Evolutionary conservation across 2,329 filamentous ascomycete genomes (phyloP), one percentile per base, ranked within the genome.

Genomic region (Leptographium flavum): DNA sequence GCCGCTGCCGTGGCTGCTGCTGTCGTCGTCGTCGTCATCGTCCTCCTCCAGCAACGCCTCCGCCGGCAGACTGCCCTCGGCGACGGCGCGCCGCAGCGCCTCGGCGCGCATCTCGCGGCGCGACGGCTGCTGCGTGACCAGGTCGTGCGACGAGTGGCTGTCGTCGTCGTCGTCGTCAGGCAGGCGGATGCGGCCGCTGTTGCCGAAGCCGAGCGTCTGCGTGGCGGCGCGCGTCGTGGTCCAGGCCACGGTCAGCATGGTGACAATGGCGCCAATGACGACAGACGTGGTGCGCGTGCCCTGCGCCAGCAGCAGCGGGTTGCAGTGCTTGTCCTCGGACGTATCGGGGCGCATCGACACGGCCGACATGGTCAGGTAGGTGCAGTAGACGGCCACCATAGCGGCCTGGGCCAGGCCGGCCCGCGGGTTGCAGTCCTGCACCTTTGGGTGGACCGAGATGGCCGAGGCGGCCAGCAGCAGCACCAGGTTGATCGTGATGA

Each of bases 321-420:
- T 98, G 76, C 92, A 98, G 52, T 85, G 75, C 55, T 85, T 82
- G 67, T 95, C 72, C 58, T 94, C 87, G 1, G 92, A 81, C 65
- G 94, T 68, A 61, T 96, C 90, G 1, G 92, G 92, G 57, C 98
- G 90, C 92, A 98, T 96, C 45, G 87, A 94, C 1, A 98, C 92
- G 23, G 92, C 92, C 3, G 88, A 95, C 79, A 98, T 87, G 53
- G 92, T 98, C 45, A 98, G 76, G 60, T 98, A 98, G 37, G 92
- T 96, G 75, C 92, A 98, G 71, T 98, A 98, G 47, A 94, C 77
- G 17, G 88, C 87, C 38, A 98, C 92, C 76, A 96, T 95, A 50
- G 92, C 90, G 36, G 88, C 87, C 61, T 98, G 92, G n/a, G 92
- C 92, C 48, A 98, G 73, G 41, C 92, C 92, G 36, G 92, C 92